A percentile compares a stretch with the other conserved stretches of the same genome.
These are phyloP conservation scores for Termitomyces sp. DNA, from an alignment of 768 basidiomycete species.

Conservation along the genomic window DNA sequence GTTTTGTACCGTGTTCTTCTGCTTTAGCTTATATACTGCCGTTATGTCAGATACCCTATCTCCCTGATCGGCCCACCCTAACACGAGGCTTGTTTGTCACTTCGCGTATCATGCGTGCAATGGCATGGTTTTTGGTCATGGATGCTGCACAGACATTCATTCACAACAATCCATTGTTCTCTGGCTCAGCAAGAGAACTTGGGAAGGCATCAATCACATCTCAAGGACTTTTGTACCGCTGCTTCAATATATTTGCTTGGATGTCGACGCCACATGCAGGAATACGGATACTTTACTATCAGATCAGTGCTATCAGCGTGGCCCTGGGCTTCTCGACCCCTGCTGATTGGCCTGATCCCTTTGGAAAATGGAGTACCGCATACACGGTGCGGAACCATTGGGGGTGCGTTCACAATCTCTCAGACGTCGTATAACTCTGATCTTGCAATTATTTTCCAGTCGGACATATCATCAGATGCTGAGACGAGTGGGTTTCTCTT, in stretches of 20 bases:
- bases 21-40: not conserved
- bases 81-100: constrained; percentile 8
- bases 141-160: constrained; percentile 17
- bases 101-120: constrained; percentile 4
- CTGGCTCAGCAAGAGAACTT: not conserved
- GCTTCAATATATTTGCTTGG: constrained; percentile 4
- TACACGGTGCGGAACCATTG: too few relatives aligned
- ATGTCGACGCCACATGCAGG: constrained; percentile 1
- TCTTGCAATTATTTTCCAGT: too few relatives aligned
- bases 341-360: constrained; percentile 22
- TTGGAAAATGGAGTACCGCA: constrained; percentile 14
- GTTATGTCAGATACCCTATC: not conserved
- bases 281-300: constrained; percentile 10
- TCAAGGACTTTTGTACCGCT: constrained; percentile 8
- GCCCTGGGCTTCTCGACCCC: constrained; percentile 4
- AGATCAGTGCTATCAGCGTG: not conserved
- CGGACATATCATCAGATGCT: too few relatives aligned
- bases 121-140: constrained; percentile 12
- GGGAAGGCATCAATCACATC: constrained; percentile 10
- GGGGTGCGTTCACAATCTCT: too few relatives aligned
- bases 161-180: constrained; percentile 12
- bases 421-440: too few relatives aligned
- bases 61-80: not conserved
- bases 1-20: not conserved
- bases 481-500: too few relatives aligned